These are phyloP conservation scores for Kondoa malvinella DNA, from an alignment of 768 basidiomycete genomes.

Conservation along the genomic window DNA sequence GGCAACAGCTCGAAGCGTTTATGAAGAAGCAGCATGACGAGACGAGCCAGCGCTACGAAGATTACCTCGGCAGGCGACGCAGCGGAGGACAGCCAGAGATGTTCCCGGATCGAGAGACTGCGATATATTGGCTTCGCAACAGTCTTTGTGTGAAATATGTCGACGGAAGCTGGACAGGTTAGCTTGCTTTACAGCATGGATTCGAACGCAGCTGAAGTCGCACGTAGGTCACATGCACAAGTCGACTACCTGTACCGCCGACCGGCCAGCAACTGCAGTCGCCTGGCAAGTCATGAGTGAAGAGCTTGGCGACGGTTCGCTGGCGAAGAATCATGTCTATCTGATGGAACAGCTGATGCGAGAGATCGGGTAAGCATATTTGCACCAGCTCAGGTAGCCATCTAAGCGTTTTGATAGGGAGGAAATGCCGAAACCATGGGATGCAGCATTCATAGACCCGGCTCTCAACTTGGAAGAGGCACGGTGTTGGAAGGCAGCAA, in stretches of 20 bases:
- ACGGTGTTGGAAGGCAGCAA: background rate
- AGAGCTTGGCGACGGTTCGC: conserved; percentile 3
- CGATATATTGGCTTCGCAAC: background rate
- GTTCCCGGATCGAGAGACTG: background rate
- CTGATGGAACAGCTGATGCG: background rate
- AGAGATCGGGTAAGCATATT: background rate
- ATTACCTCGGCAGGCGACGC: background rate
- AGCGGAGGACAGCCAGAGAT: background rate
- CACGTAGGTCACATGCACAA: background rate
- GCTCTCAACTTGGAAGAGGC: background rate
- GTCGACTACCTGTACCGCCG: background rate
- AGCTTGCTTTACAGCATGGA: background rate
- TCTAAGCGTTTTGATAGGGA: background rate
- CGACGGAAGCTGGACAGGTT: conserved; percentile 4
- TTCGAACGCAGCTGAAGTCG: background rate
- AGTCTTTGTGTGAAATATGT: background rate
- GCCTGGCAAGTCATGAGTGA: conserved; percentile 4
- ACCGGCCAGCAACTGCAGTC: background rate
- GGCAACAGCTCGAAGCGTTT: background rate
- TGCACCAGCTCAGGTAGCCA: background rate
- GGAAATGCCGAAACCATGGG: background rate
- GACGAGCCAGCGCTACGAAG: background rate
- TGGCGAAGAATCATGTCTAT: background rate
- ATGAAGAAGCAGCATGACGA: background rate
- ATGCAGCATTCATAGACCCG: background rate